phyloP scores from a whole-genome alignment of 2,329 filamentous ascomycete genomes.

The Arachnomyces sp. region DNA sequence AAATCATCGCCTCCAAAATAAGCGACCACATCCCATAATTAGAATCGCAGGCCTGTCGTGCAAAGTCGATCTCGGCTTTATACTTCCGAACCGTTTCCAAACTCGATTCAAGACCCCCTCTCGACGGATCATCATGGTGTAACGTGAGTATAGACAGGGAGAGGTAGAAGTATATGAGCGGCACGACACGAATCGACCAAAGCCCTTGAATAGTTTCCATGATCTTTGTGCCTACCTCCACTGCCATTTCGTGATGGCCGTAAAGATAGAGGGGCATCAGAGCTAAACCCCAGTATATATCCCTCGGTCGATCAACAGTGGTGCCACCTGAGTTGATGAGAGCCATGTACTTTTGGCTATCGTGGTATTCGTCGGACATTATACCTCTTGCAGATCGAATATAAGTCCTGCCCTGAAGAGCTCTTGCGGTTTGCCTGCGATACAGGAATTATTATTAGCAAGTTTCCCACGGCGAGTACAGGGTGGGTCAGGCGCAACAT shows the following conservation, averaged over 20 bases:
- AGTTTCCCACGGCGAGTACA: not conserved
- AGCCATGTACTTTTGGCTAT: slow-evolving; percentile 42
- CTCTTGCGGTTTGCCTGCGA: slow-evolving; percentile 46
- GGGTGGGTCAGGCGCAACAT: slow-evolving; percentile 10
- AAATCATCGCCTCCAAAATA: slow-evolving; percentile 49
- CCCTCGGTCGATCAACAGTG: slow-evolving; percentile 45
- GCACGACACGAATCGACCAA: slow-evolving; percentile 40
- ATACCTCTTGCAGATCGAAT: slow-evolving; percentile 40
- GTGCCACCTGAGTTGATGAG: slow-evolving; percentile 37
- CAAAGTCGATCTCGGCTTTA: slow-evolving; percentile 47
- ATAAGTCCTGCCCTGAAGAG: slow-evolving; percentile 55
- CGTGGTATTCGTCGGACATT: slow-evolving; percentile 50
- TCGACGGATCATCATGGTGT: slow-evolving; percentile 35
- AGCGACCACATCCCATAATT: slow-evolving; percentile 55
- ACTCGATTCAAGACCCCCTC: slow-evolving; percentile 39
- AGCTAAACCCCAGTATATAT: slow-evolving; percentile 48
- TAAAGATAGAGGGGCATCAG: slow-evolving; percentile 41
- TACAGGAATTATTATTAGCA: not conserved
- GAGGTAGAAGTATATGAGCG: slow-evolving; percentile 40
- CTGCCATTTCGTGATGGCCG: slow-evolving; percentile 39
- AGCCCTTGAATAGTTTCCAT: slow-evolving; percentile 35
- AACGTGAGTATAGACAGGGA: slow-evolving; percentile 36
- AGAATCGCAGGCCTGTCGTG: slow-evolving; percentile 46
- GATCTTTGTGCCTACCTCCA: slow-evolving; percentile 36
- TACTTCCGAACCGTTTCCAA: slow-evolving; percentile 43